Base-by-base conservation (phyloP, 1,284 basidiomycete species). In the Puccinia coronata region DNA sequence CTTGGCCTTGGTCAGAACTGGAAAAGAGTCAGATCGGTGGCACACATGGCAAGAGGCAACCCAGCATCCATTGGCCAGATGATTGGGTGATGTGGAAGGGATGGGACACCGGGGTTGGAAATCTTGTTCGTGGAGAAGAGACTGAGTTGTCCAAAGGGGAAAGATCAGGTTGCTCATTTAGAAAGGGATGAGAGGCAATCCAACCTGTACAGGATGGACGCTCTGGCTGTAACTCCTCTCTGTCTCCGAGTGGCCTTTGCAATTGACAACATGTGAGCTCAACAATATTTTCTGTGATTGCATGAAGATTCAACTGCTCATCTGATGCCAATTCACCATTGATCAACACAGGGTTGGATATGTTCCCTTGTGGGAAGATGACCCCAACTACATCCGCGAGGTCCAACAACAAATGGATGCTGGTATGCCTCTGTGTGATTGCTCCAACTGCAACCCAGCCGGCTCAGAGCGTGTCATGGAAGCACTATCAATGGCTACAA, bases 1-100 rank as follows among this genome's bases (percentile, higher is more conserved):
- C 57, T 74, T 28, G 72, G 72, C 25, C 31, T 74, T 25, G 72
- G 72, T 0, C 51, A 43, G 12, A 57, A 74, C 39, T 74, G 72
- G 53, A 55, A 49, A 20, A 51, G 25, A 25, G 57, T 61, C 8
- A 23, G 53, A 0, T 28, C 39, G 39, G 72, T 74, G 1, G 39
- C 36, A 6, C 51, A 55, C 51, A 36, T 74, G 51, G 72, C 53
- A 6, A 20, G 72, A 16, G 57, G 36, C 2, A 34, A 74, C 51
- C 53, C 72, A 1, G 51, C 53, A 9, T 39, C 57, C 2, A 55
- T 74, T 25, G 36, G 51, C 34, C 72, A 74, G 34, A 59, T 74
- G 53, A 61, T 74, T 2, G 72, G 72, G 0, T 8, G 39, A 39
- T 36, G 49, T 20, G 72, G 72, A 11, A 14, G 72, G 5, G 72